Evolutionary conservation across 2,329 filamentous ascomycete species (phyloP).

Genomic region (Neofusicoccum kwambonambiense): DNA sequence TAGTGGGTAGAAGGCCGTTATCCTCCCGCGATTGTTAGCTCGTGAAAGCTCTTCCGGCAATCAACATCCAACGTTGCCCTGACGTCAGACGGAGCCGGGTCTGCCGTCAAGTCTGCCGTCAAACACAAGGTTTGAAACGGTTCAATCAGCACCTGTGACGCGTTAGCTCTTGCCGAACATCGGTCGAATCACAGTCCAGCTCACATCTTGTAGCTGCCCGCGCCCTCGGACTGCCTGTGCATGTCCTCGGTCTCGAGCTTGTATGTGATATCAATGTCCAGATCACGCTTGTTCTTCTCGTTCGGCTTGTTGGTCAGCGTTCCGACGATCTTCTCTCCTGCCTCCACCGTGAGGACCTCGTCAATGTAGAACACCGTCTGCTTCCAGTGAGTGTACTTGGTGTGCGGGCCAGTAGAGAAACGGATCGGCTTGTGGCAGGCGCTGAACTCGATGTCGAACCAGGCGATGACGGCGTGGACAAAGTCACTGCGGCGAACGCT

Average conservation of each 20-base stretch:
- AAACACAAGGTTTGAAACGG: not conserved
- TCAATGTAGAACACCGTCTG: slow-evolving; percentile 98
- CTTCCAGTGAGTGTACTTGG: slow-evolving; percentile 99
- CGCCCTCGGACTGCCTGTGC: slow-evolving; percentile 66
- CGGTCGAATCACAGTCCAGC: not conserved
- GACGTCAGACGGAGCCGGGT: slow-evolving; percentile 1
- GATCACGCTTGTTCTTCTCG: slow-evolving; percentile 87
- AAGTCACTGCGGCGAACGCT: slow-evolving; percentile 83
- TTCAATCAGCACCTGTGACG: slow-evolving; percentile 9
- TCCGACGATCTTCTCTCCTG: slow-evolving; percentile 76
- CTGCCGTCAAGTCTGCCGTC: slow-evolving; percentile 6
- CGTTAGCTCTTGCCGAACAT: not conserved
- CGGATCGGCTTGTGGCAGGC: slow-evolving; percentile 97
- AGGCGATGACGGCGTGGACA: slow-evolving; percentile 91
- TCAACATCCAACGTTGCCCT: not conserved
- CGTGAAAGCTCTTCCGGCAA: slow-evolving; percentile 1
- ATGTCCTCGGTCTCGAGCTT: slow-evolving; percentile 73
- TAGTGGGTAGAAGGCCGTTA: slow-evolving; percentile 2
- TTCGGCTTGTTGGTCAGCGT: slow-evolving; percentile 82
- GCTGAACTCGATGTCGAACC: slow-evolving; percentile 99
- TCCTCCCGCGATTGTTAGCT: slow-evolving; percentile 4
- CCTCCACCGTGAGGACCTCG: slow-evolving; percentile 87
- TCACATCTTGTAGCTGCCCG: slow-evolving; percentile 74
- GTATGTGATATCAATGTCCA: slow-evolving; percentile 88
- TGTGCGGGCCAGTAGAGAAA: slow-evolving; percentile 96